Evolutionary conservation across 2,329 filamentous ascomycete species (phyloP), one percentile per base, ranked within the genome.

Genomic region (Penicillium sp.): DNA sequence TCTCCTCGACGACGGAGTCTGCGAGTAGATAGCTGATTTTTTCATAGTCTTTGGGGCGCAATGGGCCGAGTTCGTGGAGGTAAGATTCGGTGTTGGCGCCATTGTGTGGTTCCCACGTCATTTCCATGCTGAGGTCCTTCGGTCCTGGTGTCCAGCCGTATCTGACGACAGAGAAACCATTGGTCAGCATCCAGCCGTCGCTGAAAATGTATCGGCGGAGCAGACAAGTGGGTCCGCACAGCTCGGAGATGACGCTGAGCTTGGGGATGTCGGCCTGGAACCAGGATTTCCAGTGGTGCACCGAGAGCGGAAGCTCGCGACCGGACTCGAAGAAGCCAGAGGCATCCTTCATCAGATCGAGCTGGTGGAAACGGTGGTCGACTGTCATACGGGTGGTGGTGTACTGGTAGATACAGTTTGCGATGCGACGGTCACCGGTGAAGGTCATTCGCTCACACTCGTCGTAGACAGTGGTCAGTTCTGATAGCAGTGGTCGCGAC

Each of bases 231-330:
- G 81, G 80, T 5, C 85, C 85, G 62, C 85, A 87, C n/a, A 85
- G 67, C 10, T 78, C 68, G 7, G 78, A 72, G 13, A 84, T 73
- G 39, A 75, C 71, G 31, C 81, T 78, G 73, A 85, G 81, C 55
- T 78, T 75, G 47, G 78, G 76, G 43, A 86, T 83, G 55, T 76
- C 72, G 25, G 67, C 69, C 9, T 76, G 65, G 70, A 85, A 85
- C 83, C 84, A 87, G 13, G 79, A 83, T 68, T 85, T 86, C 84
- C 84, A 87, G 73, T 88, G 85, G 67, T 88, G 85, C 7, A 88
- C 73, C 50, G 80, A 85, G 13, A 87, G 71, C 0, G 83, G 81
- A n/a, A 76, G 72, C 29, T 66, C 66, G 25, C 78, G 71, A 1
- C 83, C 83, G 2, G 81, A 79, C 71, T 88, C 85, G 68, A 85